phyloP scores from a whole-genome alignment of 768 basidiomycete genomes.

The Pleurotus platypus region DNA sequence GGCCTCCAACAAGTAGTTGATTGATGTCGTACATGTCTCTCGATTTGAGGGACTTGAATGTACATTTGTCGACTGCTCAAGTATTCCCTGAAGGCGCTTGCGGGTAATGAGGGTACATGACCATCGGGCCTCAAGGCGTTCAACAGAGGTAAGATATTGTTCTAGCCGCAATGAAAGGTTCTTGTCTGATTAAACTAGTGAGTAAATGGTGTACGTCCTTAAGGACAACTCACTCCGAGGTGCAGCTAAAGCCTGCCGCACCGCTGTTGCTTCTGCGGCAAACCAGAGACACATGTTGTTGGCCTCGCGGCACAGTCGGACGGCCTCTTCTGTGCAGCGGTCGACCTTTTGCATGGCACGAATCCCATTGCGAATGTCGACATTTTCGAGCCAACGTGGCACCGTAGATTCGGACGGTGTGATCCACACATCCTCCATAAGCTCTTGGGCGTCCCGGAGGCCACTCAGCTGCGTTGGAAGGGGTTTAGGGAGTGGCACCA shows the following conservation, averaged over 20 bases:
- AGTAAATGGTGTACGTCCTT: background rate
- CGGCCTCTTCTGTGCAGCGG: constrained; percentile 26
- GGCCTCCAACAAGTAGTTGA: background rate
- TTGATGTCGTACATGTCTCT: background rate
- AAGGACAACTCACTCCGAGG: background rate
- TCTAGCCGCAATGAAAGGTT: background rate
- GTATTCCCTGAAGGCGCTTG: constrained; percentile 7
- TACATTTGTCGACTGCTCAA: constrained; percentile 15
- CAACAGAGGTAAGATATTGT: background rate
- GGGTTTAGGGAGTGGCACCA: constrained; percentile 26
- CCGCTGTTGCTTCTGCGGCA: constrained; percentile 20
- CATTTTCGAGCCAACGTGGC: constrained; percentile 30
- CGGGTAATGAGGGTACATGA: background rate
- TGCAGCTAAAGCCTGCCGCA: constrained; percentile 15
- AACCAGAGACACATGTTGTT: constrained; percentile 35
- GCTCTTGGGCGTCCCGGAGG: constrained; percentile 17
- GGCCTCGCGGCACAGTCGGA: constrained; percentile 20
- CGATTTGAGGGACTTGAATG: constrained; percentile 11
- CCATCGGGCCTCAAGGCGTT: background rate
- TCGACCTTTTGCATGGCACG: constrained; percentile 20
- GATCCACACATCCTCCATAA: constrained; percentile 38
- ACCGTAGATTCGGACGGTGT: constrained; percentile 6
- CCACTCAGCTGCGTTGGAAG: constrained; percentile 25
- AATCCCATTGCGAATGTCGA: constrained; percentile 18
- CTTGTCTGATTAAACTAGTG: background rate